Conservation (phyloP, 345 rosid species). For the Chamaenerion angustifolium region DNA sequence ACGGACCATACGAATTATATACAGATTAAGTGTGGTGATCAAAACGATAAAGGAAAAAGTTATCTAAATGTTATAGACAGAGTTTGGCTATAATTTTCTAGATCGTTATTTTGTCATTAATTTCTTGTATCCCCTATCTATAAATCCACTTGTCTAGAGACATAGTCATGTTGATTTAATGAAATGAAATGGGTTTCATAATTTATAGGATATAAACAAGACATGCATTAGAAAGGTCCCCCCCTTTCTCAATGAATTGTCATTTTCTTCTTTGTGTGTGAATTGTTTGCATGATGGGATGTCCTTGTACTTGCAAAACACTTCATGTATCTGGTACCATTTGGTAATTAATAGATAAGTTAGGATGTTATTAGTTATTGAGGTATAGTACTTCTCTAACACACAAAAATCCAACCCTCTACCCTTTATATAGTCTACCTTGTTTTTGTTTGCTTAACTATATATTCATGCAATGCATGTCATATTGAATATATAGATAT, state of each 20-base stretch:
- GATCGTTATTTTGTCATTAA: neutral
- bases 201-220: neutral
- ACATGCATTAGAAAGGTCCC: conserved; percentile 1
- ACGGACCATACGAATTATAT: conserved; percentile 5
- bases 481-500: no score
- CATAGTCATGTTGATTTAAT: neutral
- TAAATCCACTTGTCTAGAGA: neutral
- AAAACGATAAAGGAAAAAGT: neutral
- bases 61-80: neutral
- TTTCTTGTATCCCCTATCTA: neutral
- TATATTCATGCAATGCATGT: no score
- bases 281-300: conserved; percentile 3
- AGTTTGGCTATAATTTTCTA: neutral
- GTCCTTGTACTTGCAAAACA: conserved; percentile 2
- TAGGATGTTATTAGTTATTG: no score
- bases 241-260: conserved; percentile 3
- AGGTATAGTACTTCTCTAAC: no score
- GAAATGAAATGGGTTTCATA: neutral
- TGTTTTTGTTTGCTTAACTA: no score
- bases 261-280: conserved; percentile 3
- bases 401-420: no score
- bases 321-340: no score
- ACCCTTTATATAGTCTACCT: no score
- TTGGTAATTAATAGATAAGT: no score
- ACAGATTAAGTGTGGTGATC: neutral